Percentiles rank a stretch among this genome's conserved stretches.
phyloP scores from a whole-genome alignment of 2,329 filamentous ascomycete species.

The Xylaria hypoxylon region DNA sequence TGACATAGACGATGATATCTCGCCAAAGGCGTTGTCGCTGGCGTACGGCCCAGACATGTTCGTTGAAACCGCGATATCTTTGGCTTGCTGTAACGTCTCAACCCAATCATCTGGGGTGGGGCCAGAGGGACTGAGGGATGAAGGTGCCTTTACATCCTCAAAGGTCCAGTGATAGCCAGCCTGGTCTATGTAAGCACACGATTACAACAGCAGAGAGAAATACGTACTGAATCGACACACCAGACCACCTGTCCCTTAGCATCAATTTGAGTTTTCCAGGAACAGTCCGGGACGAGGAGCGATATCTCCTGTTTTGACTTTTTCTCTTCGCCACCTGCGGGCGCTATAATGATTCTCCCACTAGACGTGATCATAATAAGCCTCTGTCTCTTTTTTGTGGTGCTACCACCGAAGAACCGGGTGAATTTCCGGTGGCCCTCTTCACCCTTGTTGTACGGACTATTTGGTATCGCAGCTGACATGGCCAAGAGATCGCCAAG shows the following conservation, averaged over 20 bases:
- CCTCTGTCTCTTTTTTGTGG: constrained; percentile 90
- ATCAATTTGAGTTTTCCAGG: constrained; percentile 84
- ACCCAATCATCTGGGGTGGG: constrained; percentile 89
- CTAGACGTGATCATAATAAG: constrained; percentile 96
- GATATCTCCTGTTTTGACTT: constrained; percentile 92
- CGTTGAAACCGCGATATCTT: constrained; percentile 83
- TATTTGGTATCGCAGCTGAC: constrained; percentile 80
- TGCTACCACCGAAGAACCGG: constrained; percentile 91
- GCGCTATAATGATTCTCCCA: constrained; percentile 88
- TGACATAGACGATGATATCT: constrained; percentile 77
- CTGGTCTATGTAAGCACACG: constrained; percentile 59
- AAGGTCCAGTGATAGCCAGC: constrained; percentile 91
- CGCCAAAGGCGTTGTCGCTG: constrained; percentile 73
- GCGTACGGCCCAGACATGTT: constrained; percentile 74
- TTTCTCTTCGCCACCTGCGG: constrained; percentile 94
- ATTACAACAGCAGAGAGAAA: constrained; percentile 25
- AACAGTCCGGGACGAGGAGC: constrained; percentile 78
- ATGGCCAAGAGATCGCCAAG: constrained; percentile 90
- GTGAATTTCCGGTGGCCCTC: constrained; percentile 89
- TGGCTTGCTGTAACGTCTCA: constrained; percentile 85
- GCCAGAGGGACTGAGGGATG: constrained; percentile 66
- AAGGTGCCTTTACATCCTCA: constrained; percentile 85
- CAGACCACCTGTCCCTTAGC: constrained; percentile 89
- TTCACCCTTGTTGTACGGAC: constrained; percentile 76
- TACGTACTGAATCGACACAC: constrained; percentile 91